Percentiles rank a stretch among this genome's conserved stretches.
These are phyloP conservation scores for Phyllosticta citribraziliensis DNA, from an alignment of 2,329 filamentous ascomycete species.

Conservation along the genomic window DNA sequence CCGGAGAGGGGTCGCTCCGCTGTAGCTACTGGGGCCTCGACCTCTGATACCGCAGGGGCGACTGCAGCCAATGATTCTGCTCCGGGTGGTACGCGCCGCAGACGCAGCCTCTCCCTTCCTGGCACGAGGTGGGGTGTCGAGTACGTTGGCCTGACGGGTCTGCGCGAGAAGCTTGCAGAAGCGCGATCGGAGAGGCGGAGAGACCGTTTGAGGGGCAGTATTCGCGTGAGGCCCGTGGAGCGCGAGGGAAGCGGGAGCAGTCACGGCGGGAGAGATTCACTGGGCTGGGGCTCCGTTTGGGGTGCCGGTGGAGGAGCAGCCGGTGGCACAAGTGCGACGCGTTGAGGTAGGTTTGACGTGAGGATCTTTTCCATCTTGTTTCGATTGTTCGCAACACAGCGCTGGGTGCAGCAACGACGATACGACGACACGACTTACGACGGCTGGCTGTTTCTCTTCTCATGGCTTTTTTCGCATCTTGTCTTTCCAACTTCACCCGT, in stretches of 20 bases:
- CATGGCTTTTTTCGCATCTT: not conserved
- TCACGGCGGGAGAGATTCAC: not conserved
- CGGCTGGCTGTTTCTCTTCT: not conserved
- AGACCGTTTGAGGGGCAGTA: constrained; percentile 44
- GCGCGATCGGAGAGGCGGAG: constrained; percentile 42
- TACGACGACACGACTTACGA: not conserved
- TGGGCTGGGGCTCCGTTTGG: not conserved
- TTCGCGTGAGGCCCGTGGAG: constrained; percentile 27
- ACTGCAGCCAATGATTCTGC: not conserved
- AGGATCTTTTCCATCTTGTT: not conserved
- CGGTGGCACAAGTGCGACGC: not conserved
- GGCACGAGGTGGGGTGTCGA: constrained; percentile 32
- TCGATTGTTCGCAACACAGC: not conserved
- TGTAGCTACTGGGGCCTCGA: not conserved
- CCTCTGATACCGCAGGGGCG: not conserved
- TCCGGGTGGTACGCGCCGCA: constrained; percentile 10
- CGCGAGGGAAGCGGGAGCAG: not conserved
- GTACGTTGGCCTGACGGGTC: constrained; percentile 40
- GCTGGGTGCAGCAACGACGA: not conserved
- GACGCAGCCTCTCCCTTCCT: constrained; percentile 17
- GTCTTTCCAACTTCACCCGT: not conserved
- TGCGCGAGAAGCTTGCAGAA: constrained; percentile 39
- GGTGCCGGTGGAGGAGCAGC: not conserved
- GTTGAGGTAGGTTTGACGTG: not conserved
- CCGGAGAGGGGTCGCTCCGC: not conserved